A percentile compares a stretch with the other conserved stretches of the same genome.
Conservation (phyloP, 2,329 filamentous ascomycete species). For the Monilinia vaccinii-corymbosi region DNA sequence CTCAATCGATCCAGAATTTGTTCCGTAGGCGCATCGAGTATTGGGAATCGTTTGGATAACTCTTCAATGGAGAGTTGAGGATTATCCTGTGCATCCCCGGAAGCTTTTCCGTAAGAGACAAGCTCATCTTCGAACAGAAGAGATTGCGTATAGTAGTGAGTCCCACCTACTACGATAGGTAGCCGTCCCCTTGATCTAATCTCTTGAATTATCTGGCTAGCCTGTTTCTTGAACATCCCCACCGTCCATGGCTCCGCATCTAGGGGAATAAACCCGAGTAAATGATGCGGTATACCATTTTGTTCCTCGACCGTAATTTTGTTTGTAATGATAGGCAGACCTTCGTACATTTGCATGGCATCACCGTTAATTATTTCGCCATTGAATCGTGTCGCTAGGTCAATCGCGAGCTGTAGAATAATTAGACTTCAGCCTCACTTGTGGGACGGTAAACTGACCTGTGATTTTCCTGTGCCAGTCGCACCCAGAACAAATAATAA, state of each 20-base stretch:
- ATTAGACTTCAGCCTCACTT: constrained; percentile 7
- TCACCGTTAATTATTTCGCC: constrained; percentile 96
- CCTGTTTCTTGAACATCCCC: constrained; percentile 63
- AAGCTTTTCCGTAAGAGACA: constrained; percentile 33
- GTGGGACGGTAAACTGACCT: constrained; percentile 41
- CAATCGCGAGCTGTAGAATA: constrained; percentile 52
- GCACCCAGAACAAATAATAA: constrained; percentile 78
- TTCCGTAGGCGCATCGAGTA: constrained; percentile 63
- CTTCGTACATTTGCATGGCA: constrained; percentile 94
- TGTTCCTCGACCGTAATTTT: constrained; percentile 72
- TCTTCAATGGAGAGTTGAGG: constrained; percentile 29
- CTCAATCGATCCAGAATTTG: constrained; percentile 62
- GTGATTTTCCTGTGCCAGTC: constrained; percentile 88
- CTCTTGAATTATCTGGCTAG: constrained; percentile 60
- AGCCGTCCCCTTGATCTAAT: constrained; percentile 71
- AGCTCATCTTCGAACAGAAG: constrained; percentile 72
- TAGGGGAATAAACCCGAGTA: constrained; percentile 70
- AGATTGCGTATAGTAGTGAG: constrained; percentile 89
- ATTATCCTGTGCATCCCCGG: constrained; percentile 23
- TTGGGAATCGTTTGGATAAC: constrained; percentile 47
- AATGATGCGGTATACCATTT: constrained; percentile 75
- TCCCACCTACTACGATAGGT: constrained; percentile 87
- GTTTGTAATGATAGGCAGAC: constrained; percentile 90
- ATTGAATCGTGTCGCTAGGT: constrained; percentile 72
- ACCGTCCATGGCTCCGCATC: constrained; percentile 78